These are phyloP conservation scores for Coleophoma crateriformis DNA, from an alignment of 2,329 filamentous ascomycete species.

Conservation along the genomic window DNA sequence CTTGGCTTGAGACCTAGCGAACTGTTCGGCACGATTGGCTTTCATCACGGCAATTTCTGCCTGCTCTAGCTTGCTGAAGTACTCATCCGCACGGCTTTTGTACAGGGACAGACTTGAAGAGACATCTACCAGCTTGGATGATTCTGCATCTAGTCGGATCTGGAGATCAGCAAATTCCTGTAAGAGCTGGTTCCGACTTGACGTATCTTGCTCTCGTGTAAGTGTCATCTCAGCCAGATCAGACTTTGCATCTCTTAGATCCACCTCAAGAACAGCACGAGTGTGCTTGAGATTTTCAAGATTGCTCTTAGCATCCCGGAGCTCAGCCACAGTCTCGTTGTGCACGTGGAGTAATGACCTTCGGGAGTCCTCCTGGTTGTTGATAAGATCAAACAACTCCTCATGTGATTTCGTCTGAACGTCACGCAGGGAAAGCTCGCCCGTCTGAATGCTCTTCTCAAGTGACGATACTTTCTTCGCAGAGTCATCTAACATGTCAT, in stretches of 20 bases:
- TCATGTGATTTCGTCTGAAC: slow-evolving; percentile 91
- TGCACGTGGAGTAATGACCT: slow-evolving; percentile 77
- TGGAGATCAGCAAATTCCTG: slow-evolving; percentile 92
- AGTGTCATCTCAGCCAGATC: slow-evolving; percentile 77
- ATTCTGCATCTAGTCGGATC: slow-evolving; percentile 85
- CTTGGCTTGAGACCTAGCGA: slow-evolving; percentile 81
- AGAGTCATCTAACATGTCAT: slow-evolving; percentile 93
- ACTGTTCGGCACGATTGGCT: slow-evolving; percentile 85
- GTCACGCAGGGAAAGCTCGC: slow-evolving; percentile 83
- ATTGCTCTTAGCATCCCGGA: slow-evolving; percentile 79
- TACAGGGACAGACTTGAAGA: slow-evolving; percentile 81
- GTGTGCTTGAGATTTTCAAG: slow-evolving; percentile 83
- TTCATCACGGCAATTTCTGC: slow-evolving; percentile 95
- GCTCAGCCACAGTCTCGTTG: slow-evolving; percentile 77
- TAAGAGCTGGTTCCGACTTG: slow-evolving; percentile 82
- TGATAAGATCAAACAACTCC: slow-evolving; percentile 87
- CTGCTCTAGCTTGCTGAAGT: slow-evolving; percentile 95
- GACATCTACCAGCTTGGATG: slow-evolving; percentile 78
- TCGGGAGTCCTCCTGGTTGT: slow-evolving; percentile 86
- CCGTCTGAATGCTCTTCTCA: slow-evolving; percentile 80
- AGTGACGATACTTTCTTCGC: slow-evolving; percentile 85
- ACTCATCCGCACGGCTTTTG: slow-evolving; percentile 89
- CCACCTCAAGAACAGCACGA: slow-evolving; percentile 74
- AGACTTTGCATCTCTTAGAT: slow-evolving; percentile 76
- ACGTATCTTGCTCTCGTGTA: slow-evolving; percentile 78